Conservation (phyloP, 2,329 filamentous ascomycete genomes). For the Colletotrichum noveboracense region DNA sequence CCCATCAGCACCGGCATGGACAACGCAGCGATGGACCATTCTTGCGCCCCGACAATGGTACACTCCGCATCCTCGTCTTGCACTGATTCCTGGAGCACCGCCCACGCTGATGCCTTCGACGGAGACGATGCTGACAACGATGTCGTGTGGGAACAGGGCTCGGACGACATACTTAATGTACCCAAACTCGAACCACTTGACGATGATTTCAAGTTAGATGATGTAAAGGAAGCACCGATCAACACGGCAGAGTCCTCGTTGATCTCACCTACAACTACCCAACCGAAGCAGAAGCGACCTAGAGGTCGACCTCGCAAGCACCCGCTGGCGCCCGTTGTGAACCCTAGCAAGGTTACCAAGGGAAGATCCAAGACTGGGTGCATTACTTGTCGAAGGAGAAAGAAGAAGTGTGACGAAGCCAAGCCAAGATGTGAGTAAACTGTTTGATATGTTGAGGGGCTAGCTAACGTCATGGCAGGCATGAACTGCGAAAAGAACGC, state of each 20-base stretch:
- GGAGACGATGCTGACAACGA: conserved; percentile 45
- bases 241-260: conserved; percentile 26
- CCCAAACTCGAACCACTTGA: conserved; percentile 65
- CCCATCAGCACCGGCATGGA: conserved; percentile 59
- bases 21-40: conserved; percentile 38
- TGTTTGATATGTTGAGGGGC: not conserved
- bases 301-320: conserved; percentile 86
- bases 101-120: conserved; percentile 38
- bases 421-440: conserved; percentile 66
- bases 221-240: conserved; percentile 51
- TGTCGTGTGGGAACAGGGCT: conserved; percentile 50
- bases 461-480: conserved; percentile 50
- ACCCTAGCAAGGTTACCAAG: conserved; percentile 75
- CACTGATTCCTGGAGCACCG: conserved; percentile 49
- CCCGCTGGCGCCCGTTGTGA: conserved; percentile 63
- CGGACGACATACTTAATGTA: conserved; percentile 50
- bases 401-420: conserved; percentile 76
- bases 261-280: conserved; percentile 19
- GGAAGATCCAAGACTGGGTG: conserved; percentile 75
- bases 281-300: conserved; percentile 63
- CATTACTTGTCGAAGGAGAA: conserved; percentile 70
- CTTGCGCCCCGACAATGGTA: conserved; percentile 45
- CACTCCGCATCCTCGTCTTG: conserved; percentile 53
- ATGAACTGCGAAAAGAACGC: conserved; percentile 94
- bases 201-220: conserved; percentile 58